A percentile compares a stretch with the other conserved stretches of the same genome.
phyloP scores from a whole-genome alignment of 768 basidiomycete genomes.

The Asterophora lycoperdoides region DNA sequence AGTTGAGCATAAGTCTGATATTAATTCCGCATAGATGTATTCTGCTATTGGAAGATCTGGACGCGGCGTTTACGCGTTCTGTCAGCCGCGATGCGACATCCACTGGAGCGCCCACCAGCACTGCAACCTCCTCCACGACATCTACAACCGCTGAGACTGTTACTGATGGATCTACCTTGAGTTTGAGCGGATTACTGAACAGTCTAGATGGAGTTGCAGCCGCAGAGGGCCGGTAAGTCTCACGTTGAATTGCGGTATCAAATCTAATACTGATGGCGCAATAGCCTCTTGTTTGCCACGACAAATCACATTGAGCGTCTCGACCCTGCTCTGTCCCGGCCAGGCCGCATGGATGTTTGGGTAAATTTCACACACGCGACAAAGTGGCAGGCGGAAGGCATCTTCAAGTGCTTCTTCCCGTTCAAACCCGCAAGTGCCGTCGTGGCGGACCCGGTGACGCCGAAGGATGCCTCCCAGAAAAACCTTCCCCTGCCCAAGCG shows the following conservation, averaged over 20 bases:
- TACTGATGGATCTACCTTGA: conserved; percentile 77
- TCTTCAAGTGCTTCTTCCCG: conserved; percentile 94
- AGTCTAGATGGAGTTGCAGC: conserved; percentile 84
- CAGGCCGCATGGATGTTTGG: conserved; percentile 92
- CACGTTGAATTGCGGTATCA: conserved; percentile 2
- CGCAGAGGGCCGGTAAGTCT: conserved; percentile 75
- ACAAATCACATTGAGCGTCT: conserved; percentile 93
- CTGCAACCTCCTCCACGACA: conserved; percentile 37
- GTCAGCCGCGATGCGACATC: conserved; percentile 79
- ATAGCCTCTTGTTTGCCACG: conserved; percentile 81
- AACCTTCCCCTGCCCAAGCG: conserved; percentile 67
- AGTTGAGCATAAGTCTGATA: conserved; percentile 10
- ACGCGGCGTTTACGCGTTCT: conserved; percentile 86
- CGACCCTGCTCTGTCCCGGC: conserved; percentile 82
- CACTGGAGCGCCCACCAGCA: conserved; percentile 60
- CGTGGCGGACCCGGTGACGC: conserved; percentile 12
- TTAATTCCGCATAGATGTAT: conserved; percentile 61
- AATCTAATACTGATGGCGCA: conserved; percentile 12
- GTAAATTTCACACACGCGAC: conserved; percentile 88
- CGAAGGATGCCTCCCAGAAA: conserved; percentile 53
- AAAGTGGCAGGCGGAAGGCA: conserved; percentile 90
- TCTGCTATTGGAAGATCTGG: conserved; percentile 89
- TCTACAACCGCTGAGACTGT: conserved; percentile 37
- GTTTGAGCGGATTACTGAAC: conserved; percentile 81
- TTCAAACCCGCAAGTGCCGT: conserved; percentile 37